Evolutionary conservation across 495 filamentous ascomycete species (phyloP).

Genomic region (Copromyces sp.): DNA sequence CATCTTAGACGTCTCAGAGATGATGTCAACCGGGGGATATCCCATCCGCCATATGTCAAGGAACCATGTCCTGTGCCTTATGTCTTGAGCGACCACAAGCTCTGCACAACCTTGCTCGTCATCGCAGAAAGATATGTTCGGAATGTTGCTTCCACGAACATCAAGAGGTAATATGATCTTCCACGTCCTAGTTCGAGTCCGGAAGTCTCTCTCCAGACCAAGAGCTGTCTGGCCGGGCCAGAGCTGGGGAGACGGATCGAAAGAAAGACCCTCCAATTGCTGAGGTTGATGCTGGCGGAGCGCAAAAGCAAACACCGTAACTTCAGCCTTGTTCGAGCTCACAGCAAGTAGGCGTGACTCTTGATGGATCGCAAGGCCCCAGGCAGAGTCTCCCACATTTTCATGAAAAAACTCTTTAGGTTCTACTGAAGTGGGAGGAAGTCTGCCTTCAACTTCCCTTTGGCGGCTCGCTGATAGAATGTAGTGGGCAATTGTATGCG

Average conservation of each 20-base stretch:
- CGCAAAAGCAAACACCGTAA: constrained; percentile 67
- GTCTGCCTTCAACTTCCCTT: neutral
- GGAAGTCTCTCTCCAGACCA: constrained; percentile 20
- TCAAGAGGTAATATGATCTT: constrained; percentile 28
- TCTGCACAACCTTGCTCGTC: constrained; percentile 50
- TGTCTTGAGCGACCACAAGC: constrained; percentile 67
- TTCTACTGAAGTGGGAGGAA: neutral
- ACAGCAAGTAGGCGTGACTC: constrained; percentile 71
- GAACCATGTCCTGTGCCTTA: constrained; percentile 52
- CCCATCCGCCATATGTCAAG: constrained; percentile 53
- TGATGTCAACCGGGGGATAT: neutral
- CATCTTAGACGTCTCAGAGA: neutral
- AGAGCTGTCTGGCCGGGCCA: constrained; percentile 10
- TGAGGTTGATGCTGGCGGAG: constrained; percentile 32
- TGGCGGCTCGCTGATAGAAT: constrained; percentile 6
- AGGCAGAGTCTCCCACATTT: constrained; percentile 68
- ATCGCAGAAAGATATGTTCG: constrained; percentile 62
- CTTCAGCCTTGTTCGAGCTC: constrained; percentile 56
- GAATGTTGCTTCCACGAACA: constrained; percentile 52
- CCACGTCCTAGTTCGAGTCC: constrained; percentile 30
- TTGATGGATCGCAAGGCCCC: constrained; percentile 82
- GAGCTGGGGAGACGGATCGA: constrained; percentile 9
- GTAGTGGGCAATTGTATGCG: constrained; percentile 30
- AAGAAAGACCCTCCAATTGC: neutral
- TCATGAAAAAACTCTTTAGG: constrained; percentile 56